phyloP scores from a whole-genome alignment of 305 asterid species.

The Solanum hybrid region DNA sequence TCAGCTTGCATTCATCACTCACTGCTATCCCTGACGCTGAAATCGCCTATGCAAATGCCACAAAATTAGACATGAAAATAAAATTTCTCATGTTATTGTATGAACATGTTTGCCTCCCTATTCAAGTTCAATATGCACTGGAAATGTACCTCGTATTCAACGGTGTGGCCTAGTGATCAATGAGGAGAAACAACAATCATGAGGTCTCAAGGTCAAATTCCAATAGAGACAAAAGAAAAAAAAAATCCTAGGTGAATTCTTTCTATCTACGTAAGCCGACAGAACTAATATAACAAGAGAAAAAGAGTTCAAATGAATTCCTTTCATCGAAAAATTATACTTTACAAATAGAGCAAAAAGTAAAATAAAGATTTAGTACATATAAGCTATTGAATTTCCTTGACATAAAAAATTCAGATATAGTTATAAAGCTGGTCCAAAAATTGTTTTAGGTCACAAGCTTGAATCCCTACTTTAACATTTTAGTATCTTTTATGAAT shows the following conservation, averaged over 20 bases:
- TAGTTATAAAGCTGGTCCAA: not conserved
- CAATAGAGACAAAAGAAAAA: not conserved
- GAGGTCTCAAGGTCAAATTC: not conserved
- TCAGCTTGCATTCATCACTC: constrained; percentile 27
- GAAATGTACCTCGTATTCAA: not conserved
- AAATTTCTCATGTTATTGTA: not conserved
- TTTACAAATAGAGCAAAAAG: not conserved
- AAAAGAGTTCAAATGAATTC: not conserved
- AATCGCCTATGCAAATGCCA: constrained; percentile 23
- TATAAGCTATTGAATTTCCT: not conserved
- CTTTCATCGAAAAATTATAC: not conserved
- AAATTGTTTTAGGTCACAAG: not conserved
- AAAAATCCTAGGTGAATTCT: not conserved
- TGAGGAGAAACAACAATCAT: not conserved
- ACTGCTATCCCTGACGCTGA: constrained; percentile 25
- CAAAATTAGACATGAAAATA: not conserved
- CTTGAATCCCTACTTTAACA: not conserved
- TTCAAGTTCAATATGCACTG: not conserved
- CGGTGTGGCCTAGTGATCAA: not conserved
- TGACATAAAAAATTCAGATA: not conserved
- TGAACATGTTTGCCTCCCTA: not conserved
- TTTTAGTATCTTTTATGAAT: not conserved
- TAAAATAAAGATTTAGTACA: too few species aligned
- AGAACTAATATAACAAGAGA: not conserved
- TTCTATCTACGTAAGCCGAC: not conserved